Conservation (phyloP, 1,139 yeast genomes). For the Nadsonia starkeyi-henricii region DNA sequence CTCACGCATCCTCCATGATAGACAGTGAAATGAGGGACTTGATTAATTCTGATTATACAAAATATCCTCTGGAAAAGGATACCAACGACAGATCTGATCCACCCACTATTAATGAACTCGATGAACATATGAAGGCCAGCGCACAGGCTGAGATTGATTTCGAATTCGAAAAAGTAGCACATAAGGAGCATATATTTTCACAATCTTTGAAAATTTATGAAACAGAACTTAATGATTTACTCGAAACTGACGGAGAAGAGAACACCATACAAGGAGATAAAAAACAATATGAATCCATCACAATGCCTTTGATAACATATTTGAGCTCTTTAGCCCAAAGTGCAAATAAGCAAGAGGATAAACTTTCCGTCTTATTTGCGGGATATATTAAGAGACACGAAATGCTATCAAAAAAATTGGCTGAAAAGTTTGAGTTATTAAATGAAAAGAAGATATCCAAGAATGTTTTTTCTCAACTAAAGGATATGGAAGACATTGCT, state of each 20-base stretch:
- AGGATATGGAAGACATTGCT: conserved; percentile 23
- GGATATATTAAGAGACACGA: conserved; percentile 27
- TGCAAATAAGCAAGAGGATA: conserved; percentile 26
- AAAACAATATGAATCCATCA: conserved; percentile 5
- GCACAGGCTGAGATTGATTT: conserved; percentile 24
- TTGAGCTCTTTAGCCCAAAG: conserved; percentile 17
- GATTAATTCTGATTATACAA: conserved; percentile 36
- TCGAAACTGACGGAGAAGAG: conserved; percentile 9
- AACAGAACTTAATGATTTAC: conserved; percentile 6
- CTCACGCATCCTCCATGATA: conserved; percentile 16
- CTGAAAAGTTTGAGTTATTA: conserved; percentile 18
- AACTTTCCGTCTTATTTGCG: conserved; percentile 20
- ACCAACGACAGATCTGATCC: conserved; percentile 8
- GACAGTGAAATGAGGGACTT: conserved; percentile 28
- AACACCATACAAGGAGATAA: neutral
- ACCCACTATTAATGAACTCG: conserved; percentile 28
- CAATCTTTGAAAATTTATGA: conserved; percentile 1
- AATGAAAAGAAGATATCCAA: conserved; percentile 18
- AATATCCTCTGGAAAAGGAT: conserved; percentile 19
- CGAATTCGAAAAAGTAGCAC: conserved; percentile 12
- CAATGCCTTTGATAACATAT: conserved; percentile 12
- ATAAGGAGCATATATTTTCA: neutral
- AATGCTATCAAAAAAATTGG: conserved; percentile 18
- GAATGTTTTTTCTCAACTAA: conserved; percentile 17
- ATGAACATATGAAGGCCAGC: conserved; percentile 22